Conservation (phyloP, 2,329 filamentous ascomycete genomes). For the Ploettnerulaceae sp. region DNA sequence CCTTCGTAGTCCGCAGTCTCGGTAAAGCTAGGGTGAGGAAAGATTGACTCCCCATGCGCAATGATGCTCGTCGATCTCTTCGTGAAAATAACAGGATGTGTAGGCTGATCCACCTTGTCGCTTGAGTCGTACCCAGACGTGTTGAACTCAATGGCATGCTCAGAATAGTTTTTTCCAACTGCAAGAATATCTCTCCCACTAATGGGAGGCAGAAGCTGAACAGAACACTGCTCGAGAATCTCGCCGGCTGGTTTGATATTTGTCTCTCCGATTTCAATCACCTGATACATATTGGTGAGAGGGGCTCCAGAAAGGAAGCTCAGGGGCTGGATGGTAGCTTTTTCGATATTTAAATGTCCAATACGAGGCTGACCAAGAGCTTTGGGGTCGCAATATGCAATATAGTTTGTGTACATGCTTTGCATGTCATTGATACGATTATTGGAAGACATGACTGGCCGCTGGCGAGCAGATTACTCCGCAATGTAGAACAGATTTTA, state of each 20-base stretch:
- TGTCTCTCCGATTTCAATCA: conserved; percentile 43
- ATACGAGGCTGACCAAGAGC: conserved; percentile 32
- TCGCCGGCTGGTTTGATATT: conserved; percentile 37
- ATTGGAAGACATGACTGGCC: conserved; percentile 3
- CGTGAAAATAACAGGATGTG: conserved; percentile 52
- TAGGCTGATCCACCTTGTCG: conserved; percentile 48
- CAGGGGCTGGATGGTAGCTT: conserved; percentile 39
- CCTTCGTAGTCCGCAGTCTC: conserved; percentile 48
- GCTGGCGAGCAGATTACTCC: neutral
- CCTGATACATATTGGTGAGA: conserved; percentile 44
- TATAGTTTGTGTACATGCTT: conserved; percentile 34
- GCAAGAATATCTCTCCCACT: conserved; percentile 47
- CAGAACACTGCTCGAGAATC: conserved; percentile 33
- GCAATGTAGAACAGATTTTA: too few species aligned
- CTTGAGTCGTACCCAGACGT: conserved; percentile 49
- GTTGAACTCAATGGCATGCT: conserved; percentile 55
- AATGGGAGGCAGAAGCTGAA: conserved; percentile 44
- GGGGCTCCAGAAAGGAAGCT: conserved; percentile 43
- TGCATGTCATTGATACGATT: neutral
- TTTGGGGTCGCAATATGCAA: conserved; percentile 33
- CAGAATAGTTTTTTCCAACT: conserved; percentile 53
- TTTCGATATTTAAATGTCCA: conserved; percentile 39
- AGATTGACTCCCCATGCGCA: conserved; percentile 38
- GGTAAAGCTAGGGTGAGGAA: conserved; percentile 43
- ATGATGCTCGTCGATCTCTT: conserved; percentile 43